Evolutionary conservation across 2,329 filamentous ascomycete species (phyloP), one percentile per base, ranked within the genome.

Genomic region (Fusarium domesticum): DNA sequence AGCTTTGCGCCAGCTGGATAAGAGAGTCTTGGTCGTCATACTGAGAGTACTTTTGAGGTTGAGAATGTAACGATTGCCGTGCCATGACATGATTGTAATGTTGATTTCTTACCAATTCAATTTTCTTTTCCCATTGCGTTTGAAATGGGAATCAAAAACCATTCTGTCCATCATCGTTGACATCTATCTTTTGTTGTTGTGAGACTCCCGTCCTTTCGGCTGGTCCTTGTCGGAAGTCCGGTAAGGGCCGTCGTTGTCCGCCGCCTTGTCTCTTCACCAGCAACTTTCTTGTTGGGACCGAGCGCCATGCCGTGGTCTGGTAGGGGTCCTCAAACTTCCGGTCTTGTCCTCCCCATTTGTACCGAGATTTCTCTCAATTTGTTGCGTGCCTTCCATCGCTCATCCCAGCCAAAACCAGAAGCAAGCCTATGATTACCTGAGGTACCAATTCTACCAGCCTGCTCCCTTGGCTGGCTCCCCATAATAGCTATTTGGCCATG

Each of bases 331-430:
- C 48, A 36, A 45, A 48, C 47, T 56, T 58, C 58, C 58, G 57
- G 48, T 54, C 53, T 44, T 53, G 51, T 54, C 51, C 30, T 48
- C 45, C 43, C 45, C 52, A 39, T 51, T 55, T 47, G 56, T 58
- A 58, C 58, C 58, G 58, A 57, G 47, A 57, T 50, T 59, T 58
- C 42, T 44, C 46, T 53, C 56, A 48, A 50, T 56, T 48, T 57
- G 52, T 57, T 52, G 56, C 54, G 57, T n/a, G n/a, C n/a, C n/a
- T 60, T 56, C 57, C 56, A 60, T 53, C 53, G 38, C 46, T 43
- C 51, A 49, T 43, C 54, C 54, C 50, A 48, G n/a, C n/a, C n/a
- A n/a, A n/a, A n/a, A n/a, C n/a, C n/a, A n/a, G n/a, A n/a, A n/a
- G n/a, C n/a, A n/a, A n/a, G n/a, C n/a, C n/a, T n/a, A n/a, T n/a